Evolutionary conservation across 1,284 basidiomycete genomes (phyloP), one percentile per base, ranked within the genome.

Genomic region (Flammula alnicola): DNA sequence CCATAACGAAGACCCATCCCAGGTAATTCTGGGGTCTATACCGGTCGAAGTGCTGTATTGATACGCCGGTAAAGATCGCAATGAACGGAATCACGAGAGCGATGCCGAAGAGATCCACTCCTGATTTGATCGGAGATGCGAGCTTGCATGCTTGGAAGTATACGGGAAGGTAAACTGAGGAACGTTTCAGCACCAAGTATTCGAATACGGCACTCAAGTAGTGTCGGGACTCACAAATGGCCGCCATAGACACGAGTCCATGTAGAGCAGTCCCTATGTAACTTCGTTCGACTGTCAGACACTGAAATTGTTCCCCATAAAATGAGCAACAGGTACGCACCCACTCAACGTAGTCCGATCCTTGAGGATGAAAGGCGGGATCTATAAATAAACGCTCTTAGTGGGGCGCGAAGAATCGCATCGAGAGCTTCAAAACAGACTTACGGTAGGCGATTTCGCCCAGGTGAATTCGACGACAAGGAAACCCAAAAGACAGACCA

Each of bases 71-170:
- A 22, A 40, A 40, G 12, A 40, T 40, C n/a, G 38, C 38, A 25
- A 22, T 22, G 12, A 22, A 22, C 14, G 38, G 19, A n/a, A 40
- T 22, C 2, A 22, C 20, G 38, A 40, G 25, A 17, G 19, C 25
- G 38, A 22, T 22, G 11, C 19, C 19, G n/a, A 40, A 22, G 4
- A 40, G 17, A 19, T 40, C 38, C 19, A 40, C 38, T 4, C 77
- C 77, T 5, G 75, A 70, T 1, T 58, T 47, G 16, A 74, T 66
- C 0, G 78, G 73, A 6, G 58, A 63, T 10, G 69, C 70, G 7
- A 59, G 63, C 25, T 70, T 67, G 49, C 73, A 70, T 9, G 69
- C 66, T 59, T 80, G 77, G 54, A 77, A 78, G 42, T 44, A 57
- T 0, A 40, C 46, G 19, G 56, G 56, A 10, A 49, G 47, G 33